A percentile compares a stretch with the other conserved stretches of the same genome.
These are phyloP conservation scores for Stachybotrys chartarum DNA, from an alignment of 2,329 filamentous ascomycete genomes.

Conservation along the genomic window DNA sequence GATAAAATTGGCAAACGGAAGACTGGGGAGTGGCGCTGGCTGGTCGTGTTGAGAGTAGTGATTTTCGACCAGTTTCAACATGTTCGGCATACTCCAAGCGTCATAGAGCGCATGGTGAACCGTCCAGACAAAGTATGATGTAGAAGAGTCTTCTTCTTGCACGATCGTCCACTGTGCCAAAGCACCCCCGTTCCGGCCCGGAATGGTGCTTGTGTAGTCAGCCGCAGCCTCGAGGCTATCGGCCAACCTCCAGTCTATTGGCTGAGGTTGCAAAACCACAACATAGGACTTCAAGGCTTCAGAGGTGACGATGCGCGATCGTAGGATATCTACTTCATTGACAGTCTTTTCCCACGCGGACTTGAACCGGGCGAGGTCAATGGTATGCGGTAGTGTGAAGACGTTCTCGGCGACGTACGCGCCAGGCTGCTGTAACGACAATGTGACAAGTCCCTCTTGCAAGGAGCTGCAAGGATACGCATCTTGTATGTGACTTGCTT, in stretches of 20 bases:
- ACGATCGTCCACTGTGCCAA: conserved; percentile 7
- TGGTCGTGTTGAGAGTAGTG: conserved; percentile 2
- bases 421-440: conserved; percentile 8
- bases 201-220: not conserved
- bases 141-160: not conserved
- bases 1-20: conserved; percentile 9
- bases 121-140: conserved; percentile 10
- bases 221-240: conserved; percentile 1
- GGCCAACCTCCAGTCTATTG: conserved; percentile 6
- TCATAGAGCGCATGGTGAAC: conserved; percentile 14
- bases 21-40: not conserved
- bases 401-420: conserved; percentile 13
- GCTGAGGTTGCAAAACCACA: conserved; percentile 5
- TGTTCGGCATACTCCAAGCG: conserved; percentile 13
- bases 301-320: conserved; percentile 14
- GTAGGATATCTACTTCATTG: conserved; percentile 11
- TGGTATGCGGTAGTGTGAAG: conserved; percentile 6
- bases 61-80: conserved; percentile 6
- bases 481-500: conserved; percentile 1
- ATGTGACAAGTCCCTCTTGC: conserved; percentile 7
- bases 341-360: conserved; percentile 13
- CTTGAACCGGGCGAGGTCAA: conserved; percentile 7
- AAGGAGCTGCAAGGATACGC: conserved; percentile 6
- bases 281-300: conserved; percentile 10
- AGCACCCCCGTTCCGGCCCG: conserved; percentile 7